Conservation (phyloP, 371 early-diverging fungal species). For the Mortierella sp. region DNA sequence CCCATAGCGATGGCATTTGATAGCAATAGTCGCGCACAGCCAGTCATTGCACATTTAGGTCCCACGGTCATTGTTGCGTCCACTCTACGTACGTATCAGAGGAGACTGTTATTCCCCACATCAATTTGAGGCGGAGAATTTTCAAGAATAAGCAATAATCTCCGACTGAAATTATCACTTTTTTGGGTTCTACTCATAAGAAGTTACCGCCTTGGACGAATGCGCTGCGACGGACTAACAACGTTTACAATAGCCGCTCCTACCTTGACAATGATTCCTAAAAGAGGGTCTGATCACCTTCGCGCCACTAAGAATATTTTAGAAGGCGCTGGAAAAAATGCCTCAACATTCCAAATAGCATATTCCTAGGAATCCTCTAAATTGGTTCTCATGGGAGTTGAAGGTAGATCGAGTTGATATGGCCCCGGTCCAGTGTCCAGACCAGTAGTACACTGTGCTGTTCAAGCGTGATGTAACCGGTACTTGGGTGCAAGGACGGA, state of each 20-base stretch:
- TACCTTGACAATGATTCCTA: constrained; percentile 4
- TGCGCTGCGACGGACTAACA: constrained; percentile 4
- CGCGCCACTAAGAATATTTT: neutral
- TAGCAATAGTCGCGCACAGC: too few relatives aligned
- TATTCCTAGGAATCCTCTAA: neutral
- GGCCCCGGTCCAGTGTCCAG: too few relatives aligned
- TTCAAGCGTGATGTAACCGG: too few relatives aligned
- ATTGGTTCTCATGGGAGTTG: too few relatives aligned
- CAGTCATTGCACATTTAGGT: too few relatives aligned
- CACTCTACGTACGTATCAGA: too few relatives aligned
- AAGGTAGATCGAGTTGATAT: too few relatives aligned
- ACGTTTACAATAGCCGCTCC: constrained; percentile 9
- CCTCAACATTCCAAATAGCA: neutral
- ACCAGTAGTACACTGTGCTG: too few relatives aligned
- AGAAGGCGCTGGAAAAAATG: constrained; percentile 8
- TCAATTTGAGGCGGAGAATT: neutral
- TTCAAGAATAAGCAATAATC: neutral
- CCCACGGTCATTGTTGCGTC: too few relatives aligned
- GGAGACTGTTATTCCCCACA: neutral
- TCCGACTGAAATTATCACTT: constrained; percentile 6
- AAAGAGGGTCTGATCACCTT: constrained; percentile 17
- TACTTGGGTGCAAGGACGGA: too few relatives aligned
- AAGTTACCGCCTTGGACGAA: constrained; percentile 3
- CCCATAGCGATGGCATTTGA: too few relatives aligned
- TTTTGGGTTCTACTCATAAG: neutral